A percentile compares a stretch with the other conserved stretches of the same genome.
These are phyloP conservation scores for Pseudonitzschia multiseries DNA, from an alignment of 108 stramenopile genomes.

Conservation along the genomic window DNA sequence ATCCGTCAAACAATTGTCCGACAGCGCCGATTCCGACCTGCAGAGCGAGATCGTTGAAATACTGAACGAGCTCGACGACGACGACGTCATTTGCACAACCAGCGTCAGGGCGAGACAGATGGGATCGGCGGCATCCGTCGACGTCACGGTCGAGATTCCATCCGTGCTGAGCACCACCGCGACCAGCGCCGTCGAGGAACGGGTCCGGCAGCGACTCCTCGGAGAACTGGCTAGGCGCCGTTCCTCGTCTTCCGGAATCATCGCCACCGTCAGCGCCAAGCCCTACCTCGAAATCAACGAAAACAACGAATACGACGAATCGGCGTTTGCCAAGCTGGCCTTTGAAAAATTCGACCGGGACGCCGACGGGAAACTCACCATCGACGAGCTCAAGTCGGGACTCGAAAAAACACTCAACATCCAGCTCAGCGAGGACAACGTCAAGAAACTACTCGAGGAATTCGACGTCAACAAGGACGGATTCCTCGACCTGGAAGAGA, in stretches of 20 bases:
- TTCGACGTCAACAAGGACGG: conserved; percentile 12
- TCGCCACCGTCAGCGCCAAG: conserved; percentile 25
- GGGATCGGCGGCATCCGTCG: conserved; percentile 70
- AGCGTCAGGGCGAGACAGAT: conserved; percentile 72
- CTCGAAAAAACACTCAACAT: conserved; percentile 12
- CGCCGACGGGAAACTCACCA: conserved; percentile 1
- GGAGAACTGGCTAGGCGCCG: background rate
- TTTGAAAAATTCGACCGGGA: conserved; percentile 7
- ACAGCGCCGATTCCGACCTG: conserved; percentile 64
- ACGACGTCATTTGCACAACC: conserved; percentile 56
- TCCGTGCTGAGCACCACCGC: conserved; percentile 59
- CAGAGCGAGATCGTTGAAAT: conserved; percentile 42
- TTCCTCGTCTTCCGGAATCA: background rate
- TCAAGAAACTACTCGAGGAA: conserved; percentile 1
- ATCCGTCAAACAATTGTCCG: conserved; percentile 83
- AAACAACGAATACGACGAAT: conserved; percentile 9
- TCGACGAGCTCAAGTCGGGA: conserved; percentile 12
- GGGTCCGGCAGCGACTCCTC: conserved; percentile 32
- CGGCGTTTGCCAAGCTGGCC: conserved; percentile 1
- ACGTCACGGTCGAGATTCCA: conserved; percentile 52
- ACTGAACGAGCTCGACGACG: conserved; percentile 24
- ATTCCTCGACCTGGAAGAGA: conserved; percentile 12
- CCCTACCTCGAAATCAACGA: conserved; percentile 16
- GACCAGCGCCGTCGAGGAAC: conserved; percentile 66
- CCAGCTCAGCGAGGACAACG: background rate